Evolutionary conservation across 441 rosid genomes (phyloP).

Genomic region (Metrosideros polymorpha): DNA sequence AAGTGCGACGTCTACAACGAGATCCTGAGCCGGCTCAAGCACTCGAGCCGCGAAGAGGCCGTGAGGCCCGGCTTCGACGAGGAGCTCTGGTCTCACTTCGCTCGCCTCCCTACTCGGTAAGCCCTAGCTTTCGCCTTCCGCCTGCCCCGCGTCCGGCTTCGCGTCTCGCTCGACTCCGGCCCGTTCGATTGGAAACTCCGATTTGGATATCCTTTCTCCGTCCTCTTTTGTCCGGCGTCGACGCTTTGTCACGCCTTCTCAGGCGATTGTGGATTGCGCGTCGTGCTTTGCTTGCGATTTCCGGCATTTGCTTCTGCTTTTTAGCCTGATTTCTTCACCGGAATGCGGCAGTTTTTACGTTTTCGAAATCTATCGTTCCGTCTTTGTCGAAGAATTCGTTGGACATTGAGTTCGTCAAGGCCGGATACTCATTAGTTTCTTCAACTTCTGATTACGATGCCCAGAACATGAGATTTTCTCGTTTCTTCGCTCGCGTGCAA

Average conservation of each 20-base stretch:
- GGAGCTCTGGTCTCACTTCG: constrained; percentile 10
- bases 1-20: constrained; percentile 2
- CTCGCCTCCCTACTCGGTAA: constrained; percentile 9
- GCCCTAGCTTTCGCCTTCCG: background rate
- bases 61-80: constrained; percentile 4
- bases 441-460: background rate
- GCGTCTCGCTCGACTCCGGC: background rate
- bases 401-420: too few relatives aligned
- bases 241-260: background rate
- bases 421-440: too few relatives aligned
- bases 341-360: background rate
- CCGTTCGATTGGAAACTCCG: background rate
- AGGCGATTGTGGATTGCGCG: background rate
- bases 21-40: constrained; percentile 1
- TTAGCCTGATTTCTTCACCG: background rate
- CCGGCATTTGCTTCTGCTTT: background rate
- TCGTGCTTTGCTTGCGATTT: background rate
- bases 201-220: background rate
- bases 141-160: background rate
- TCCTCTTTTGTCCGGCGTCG: background rate
- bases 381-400: too few relatives aligned
- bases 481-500: background rate
- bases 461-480: background rate
- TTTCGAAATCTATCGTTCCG: too few relatives aligned
- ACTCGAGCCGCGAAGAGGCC: constrained; percentile 6